Percentiles rank a stretch among this genome's conserved stretches.
These are phyloP conservation scores for Dictyostelium purpureum DNA, from an alignment of 78 protist genomes.

Conservation along the genomic window DNA sequence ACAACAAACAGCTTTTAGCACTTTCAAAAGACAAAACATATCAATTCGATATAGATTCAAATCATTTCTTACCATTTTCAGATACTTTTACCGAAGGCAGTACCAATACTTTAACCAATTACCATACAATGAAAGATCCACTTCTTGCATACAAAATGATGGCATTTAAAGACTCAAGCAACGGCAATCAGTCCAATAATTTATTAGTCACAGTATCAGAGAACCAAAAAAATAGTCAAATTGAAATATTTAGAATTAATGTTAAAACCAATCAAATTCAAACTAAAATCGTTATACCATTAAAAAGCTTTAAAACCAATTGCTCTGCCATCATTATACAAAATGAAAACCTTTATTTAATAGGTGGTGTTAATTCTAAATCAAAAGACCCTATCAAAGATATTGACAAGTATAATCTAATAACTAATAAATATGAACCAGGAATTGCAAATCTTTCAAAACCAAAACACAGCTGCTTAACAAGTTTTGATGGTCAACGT, in stretches of 20 bases:
- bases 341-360: constrained; percentile 7
- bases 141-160: not conserved
- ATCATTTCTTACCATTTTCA: not conserved
- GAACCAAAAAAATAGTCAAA: not conserved
- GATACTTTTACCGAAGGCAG: not conserved
- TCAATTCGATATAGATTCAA: constrained; percentile 11
- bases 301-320: not conserved
- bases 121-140: not conserved
- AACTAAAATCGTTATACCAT: not conserved
- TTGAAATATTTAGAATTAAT: not conserved
- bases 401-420: constrained; percentile 11
- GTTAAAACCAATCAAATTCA: not conserved
- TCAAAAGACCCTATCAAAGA: not conserved
- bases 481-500: constrained; percentile 20
- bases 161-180: not conserved
- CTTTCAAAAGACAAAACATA: not conserved
- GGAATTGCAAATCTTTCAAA: not conserved
- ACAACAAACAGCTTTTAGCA: not conserved
- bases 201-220: not conserved
- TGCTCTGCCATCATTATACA: not conserved
- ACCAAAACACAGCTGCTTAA: constrained; percentile 1
- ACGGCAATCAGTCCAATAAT: not conserved
- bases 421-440: constrained; percentile 2
- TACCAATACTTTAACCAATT: not conserved
- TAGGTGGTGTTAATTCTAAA: constrained; percentile 42